Percentiles rank a stretch among this genome's conserved stretches.
phyloP scores from a whole-genome alignment of 139 green algal genomes.

The Tetraselmis striata region DNA sequence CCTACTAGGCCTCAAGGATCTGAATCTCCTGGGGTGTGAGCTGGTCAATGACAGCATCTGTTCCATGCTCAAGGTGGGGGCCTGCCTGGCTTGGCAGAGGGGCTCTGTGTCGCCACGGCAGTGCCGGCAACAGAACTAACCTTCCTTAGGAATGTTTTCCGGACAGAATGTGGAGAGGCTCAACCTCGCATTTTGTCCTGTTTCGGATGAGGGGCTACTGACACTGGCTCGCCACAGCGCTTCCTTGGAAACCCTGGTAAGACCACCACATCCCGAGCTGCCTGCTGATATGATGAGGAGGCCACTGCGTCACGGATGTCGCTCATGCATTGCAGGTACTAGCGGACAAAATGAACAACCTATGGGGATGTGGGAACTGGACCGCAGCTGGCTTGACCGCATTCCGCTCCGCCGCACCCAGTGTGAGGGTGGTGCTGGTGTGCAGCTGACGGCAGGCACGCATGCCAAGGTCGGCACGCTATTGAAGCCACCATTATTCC shows the following conservation, averaged over 20 bases:
- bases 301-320: neutral
- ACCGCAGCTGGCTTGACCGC: neutral
- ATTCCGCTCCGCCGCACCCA: neutral
- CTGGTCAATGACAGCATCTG: neutral
- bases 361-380: neutral
- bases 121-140: neutral
- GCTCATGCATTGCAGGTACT: neutral
- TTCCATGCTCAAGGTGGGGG: neutral
- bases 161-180: neutral
- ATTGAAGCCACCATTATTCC: no score
- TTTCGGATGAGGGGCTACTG: neutral
- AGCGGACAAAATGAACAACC: neutral
- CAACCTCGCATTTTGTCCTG: neutral
- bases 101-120: neutral
- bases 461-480: no score
- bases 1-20: neutral
- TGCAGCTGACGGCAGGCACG: neutral
- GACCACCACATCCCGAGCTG: neutral
- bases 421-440: neutral
- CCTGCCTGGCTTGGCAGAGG: no score
- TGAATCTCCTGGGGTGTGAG: neutral
- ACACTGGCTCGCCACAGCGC: neutral
- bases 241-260: neutral
- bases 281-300: neutral
- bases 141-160: no score